phyloP scores from a whole-genome alignment of 495 filamentous ascomycete species.

The Saxispiralis lemnorum region DNA sequence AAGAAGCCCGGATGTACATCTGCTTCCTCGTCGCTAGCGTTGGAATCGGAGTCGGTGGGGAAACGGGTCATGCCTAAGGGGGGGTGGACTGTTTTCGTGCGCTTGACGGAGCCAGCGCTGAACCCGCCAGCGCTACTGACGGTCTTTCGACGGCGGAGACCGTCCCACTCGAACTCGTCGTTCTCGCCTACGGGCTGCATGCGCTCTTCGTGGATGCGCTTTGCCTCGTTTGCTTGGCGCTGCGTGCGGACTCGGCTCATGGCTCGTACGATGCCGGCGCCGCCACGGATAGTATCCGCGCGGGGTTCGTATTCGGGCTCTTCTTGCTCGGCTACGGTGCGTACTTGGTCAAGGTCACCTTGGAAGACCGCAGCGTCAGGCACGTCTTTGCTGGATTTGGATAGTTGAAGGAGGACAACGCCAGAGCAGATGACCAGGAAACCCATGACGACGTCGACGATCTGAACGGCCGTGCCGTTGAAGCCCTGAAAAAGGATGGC shows the following conservation, averaged over 20 bases:
- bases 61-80: constrained; percentile 81
- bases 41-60: constrained; percentile 45
- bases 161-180: constrained; percentile 81
- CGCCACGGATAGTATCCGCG: constrained; percentile 85
- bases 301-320: constrained; percentile 91
- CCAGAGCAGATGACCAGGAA: constrained; percentile 90
- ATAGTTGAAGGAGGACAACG: constrained; percentile 92
- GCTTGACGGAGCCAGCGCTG: constrained; percentile 24
- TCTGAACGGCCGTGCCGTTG: constrained; percentile 64
- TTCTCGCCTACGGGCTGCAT: constrained; percentile 61
- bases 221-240: constrained; percentile 66
- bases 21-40: constrained; percentile 29
- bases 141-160: constrained; percentile 68
- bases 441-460: constrained; percentile 78
- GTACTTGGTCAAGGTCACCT: constrained; percentile 85
- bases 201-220: constrained; percentile 61
- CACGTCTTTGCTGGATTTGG: constrained; percentile 93
- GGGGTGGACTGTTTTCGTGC: constrained; percentile 44
- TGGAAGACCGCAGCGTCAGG: constrained; percentile 85
- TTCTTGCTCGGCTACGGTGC: constrained; percentile 82
- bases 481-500: constrained; percentile 88
- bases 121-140: constrained; percentile 20
- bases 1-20: constrained; percentile 30
- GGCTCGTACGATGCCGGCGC: constrained; percentile 74
- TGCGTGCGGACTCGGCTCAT: constrained; percentile 60